phyloP scores from a whole-genome alignment of 2,329 filamentous ascomycete species.

The Nannizziopsis barbatae region DNA sequence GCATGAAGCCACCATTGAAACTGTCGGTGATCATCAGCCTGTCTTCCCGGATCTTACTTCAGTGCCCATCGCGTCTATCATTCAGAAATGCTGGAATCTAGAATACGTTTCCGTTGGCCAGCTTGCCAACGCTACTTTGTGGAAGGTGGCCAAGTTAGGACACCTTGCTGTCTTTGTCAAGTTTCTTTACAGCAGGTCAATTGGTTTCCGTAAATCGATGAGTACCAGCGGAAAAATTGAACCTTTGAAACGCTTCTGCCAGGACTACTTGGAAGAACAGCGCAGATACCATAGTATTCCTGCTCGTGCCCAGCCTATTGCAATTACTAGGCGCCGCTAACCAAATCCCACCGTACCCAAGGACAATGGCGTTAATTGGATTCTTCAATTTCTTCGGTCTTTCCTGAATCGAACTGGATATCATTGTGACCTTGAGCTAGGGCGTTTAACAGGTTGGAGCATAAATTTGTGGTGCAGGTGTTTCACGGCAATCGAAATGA shows the following conservation, averaged over 20 bases:
- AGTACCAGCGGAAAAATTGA: neutral
- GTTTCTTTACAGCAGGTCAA: conserved; percentile 1
- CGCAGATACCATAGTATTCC: neutral
- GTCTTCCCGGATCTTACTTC: conserved; percentile 1
- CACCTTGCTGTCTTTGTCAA: neutral
- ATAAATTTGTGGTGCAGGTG: neutral
- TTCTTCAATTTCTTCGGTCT: neutral
- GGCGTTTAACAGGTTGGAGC: neutral
- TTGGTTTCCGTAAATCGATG: conserved; percentile 3
- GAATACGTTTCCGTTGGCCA: neutral
- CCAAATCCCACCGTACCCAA: neutral
- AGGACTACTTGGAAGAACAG: conserved; percentile 2
- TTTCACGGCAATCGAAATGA: no score
- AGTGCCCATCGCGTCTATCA: neutral
- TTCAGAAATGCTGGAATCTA: conserved; percentile 2
- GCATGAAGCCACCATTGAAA: neutral
- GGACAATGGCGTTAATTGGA: neutral
- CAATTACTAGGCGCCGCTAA: neutral
- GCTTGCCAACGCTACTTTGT: neutral
- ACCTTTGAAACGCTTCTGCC: neutral
- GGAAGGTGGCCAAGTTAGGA: conserved; percentile 1
- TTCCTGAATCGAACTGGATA: no score
- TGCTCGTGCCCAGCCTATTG: neutral
- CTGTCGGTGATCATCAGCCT: neutral
- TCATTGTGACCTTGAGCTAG: no score